Base-by-base conservation (phyloP, 768 basidiomycete species). In the Pulveroboletus sp. region DNA sequence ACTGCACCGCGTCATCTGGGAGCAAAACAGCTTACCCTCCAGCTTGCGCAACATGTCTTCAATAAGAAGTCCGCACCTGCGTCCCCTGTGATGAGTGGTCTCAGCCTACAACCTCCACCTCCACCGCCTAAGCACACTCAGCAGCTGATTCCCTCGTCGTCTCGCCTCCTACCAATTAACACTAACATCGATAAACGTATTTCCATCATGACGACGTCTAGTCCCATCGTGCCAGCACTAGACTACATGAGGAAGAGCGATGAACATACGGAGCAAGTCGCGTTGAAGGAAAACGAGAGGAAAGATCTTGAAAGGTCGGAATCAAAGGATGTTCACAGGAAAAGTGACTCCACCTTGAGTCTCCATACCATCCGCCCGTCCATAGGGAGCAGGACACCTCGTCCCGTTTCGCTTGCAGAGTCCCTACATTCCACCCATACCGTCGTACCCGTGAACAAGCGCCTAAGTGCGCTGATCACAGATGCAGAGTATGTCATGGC, bases 261-360 rank as follows among this genome's bases (percentile, higher is more conserved):
- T 53, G 72, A 73, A 51, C 56, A 56, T 54, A 56, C 39, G 49
- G 66, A 63, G 15, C 57, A 53, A 28, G 11, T 50, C 3, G 44
- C 47, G 46, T 50, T 46, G 30, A 63, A 60, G 52, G 64, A 61
- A 55, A 63, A 52, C 31, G 61, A 59, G 39, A 56, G 53, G 57
- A 72, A 59, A 43, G 69, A 70, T 27, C 49, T 56, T 26, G 69
- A 68, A 39, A 57, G 69, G 62, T 59, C 52, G 38, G 76, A 78
- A 40, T 64, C 64, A 60, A 89, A 84, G 71, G 88, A 90, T 55
- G 73, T 75, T 30, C 86, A 87, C 84, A 72, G 88, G 60, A 87
- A 86, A 69, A 89, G 87, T 57, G 88, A 91, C 66, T 83, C 88
- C 6, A 89, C 86, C n/a, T 80, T 84, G 62, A 84, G 86, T 59